Percentiles rank a stretch among this genome's conserved stretches.
phyloP scores from a whole-genome alignment of 2,329 filamentous ascomycete species.

The Aurifilum marmelostoma region DNA sequence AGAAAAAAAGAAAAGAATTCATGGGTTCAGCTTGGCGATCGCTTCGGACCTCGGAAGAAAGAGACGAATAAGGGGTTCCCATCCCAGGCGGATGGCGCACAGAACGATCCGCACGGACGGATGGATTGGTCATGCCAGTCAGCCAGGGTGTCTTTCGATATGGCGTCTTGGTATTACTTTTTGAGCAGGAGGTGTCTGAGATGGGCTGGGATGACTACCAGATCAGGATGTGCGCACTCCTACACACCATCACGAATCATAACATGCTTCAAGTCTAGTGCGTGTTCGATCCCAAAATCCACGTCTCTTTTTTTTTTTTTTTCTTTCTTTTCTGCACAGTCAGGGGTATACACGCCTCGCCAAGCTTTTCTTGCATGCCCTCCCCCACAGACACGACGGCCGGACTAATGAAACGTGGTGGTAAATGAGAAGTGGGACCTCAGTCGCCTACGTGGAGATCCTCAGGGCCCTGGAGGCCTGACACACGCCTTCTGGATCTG shows the following conservation, averaged over 20 bases:
- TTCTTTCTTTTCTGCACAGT: neutral
- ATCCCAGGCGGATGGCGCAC: neutral
- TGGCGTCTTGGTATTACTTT: neutral
- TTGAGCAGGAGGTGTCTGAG: neutral
- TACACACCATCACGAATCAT: neutral
- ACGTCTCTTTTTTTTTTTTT: neutral
- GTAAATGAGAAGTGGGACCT: constrained; percentile 10
- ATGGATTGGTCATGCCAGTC: neutral
- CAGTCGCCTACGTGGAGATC: neutral
- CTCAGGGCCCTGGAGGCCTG: too few species aligned
- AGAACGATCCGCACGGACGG: neutral
- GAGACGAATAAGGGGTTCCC: neutral
- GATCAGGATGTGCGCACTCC: neutral
- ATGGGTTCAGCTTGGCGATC: neutral
- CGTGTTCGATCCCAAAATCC: neutral
- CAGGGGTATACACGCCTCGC: neutral
- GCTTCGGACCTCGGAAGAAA: neutral
- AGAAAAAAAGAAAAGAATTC: too few species aligned
- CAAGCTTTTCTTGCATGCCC: neutral
- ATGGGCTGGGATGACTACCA: neutral
- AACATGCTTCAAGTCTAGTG: neutral
- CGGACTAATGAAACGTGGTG: neutral
- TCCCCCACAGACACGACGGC: neutral
- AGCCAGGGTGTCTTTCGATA: too few species aligned
- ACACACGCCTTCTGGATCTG: neutral